Percentiles rank a stretch among this genome's conserved stretches.
Evolutionary conservation across 73 alveolate genomes (phyloP).

Genomic region (Blepharisma japonicum): DNA sequence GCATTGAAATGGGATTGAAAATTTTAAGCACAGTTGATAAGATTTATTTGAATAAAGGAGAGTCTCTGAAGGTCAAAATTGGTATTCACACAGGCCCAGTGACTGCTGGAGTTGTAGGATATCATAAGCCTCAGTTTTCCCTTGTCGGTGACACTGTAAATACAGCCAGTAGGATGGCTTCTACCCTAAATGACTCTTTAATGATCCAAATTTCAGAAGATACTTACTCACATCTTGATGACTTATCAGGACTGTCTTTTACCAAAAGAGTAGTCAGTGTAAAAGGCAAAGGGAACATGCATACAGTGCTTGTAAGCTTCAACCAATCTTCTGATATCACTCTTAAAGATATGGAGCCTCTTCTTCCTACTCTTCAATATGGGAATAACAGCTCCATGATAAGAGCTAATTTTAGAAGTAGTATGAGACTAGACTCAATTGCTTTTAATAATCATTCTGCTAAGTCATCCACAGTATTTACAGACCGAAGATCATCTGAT

Average conservation of each 20-base stretch:
- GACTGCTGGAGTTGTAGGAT: slow-evolving; percentile 97
- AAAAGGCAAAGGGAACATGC: slow-evolving; percentile 30
- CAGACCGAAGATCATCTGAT: neutral
- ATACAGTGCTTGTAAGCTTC: neutral
- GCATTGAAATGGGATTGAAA: slow-evolving; percentile 13
- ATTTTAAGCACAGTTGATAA: slow-evolving; percentile 23
- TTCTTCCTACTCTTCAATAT: no score
- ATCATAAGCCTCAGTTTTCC: slow-evolving; percentile 96
- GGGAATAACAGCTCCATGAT: no score
- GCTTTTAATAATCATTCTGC: neutral
- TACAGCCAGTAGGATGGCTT: slow-evolving; percentile 96
- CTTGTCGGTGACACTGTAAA: slow-evolving; percentile 98
- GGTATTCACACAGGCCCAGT: slow-evolving; percentile 96
- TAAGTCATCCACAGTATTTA: neutral
- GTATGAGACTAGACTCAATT: no score
- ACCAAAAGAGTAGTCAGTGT: neutral
- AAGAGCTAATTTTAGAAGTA: no score
- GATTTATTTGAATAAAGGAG: slow-evolving; percentile 7
- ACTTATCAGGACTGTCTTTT: neutral
- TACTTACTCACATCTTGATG: neutral
- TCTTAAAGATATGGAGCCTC: no score
- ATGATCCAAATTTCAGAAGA: neutral
- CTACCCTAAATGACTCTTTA: slow-evolving; percentile 67
- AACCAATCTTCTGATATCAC: no score
- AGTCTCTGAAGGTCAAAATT: slow-evolving; percentile 64